Base-by-base conservation (phyloP, 306 rosid species). In the Vigna nakashimae region DNA sequence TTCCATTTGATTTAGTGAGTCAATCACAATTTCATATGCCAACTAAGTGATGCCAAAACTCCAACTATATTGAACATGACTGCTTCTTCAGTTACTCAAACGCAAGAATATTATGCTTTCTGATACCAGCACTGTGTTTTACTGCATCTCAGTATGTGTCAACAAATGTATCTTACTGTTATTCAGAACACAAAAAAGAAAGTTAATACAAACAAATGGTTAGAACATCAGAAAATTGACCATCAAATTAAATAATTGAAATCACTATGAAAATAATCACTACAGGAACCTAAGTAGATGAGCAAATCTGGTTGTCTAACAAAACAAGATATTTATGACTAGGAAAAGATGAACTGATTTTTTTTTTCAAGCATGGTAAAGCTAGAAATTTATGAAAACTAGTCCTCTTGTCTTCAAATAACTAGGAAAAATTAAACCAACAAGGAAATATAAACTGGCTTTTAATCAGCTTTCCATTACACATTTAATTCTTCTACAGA, bases 401-500 rank as follows among this genome's bases (percentile, higher is more conserved):
- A 17, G 46, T 42, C 67, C 50, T 78, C 24, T 60, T 8, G 77
- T 52, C 62, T 58, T 52, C 78, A 65, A 45, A 69, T 36, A 73
- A 76, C 86, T 81, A 57, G 30, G 38, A 50, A 40, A 71, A 74
- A 72, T 76, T 42, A 58, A 58, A 45, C 50, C 67, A 36, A 83
- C 71, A 45, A 53, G 57, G 63, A 45, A 83, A 69, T 63, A 62
- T 74, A 32, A 87, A 77, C 50, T 46, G 76, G 70, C 71, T 57
- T 51, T 40, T 75, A 30, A 72, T 65, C 36, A 28, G 30, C 80
- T 67, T 72, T 50, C 30, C 69, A 79, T 36, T 57, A 73, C 55
- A 77, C 46, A 69, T 70, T 74, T 7, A 67, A 73, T 79, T 80
- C 68, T 82, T 71, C 69, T 58, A 57, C 49, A 84, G 79, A 79